These are phyloP conservation scores for Podospora fimiseda DNA, from an alignment of 495 filamentous ascomycete genomes.

Conservation along the genomic window DNA sequence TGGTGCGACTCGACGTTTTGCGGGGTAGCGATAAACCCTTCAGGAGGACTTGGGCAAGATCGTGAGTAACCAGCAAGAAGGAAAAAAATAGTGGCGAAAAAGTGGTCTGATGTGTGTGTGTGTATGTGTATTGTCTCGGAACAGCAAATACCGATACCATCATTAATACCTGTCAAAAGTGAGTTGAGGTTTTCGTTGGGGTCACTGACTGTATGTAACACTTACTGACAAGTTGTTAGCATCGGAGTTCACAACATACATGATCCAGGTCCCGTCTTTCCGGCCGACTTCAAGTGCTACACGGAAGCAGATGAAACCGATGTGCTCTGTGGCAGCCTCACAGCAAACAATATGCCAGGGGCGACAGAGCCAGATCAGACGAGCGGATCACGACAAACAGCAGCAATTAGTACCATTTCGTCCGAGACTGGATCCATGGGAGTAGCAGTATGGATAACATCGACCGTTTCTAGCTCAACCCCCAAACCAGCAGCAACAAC, in stretches of 20 bases:
- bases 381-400: background rate
- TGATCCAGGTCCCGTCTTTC: constrained; percentile 35
- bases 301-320: constrained; percentile 1
- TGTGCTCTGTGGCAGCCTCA: constrained; percentile 8
- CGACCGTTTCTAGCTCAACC: background rate
- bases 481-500: background rate
- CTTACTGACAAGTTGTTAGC: constrained; percentile 25
- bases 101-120: constrained; percentile 2
- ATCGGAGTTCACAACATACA: constrained; percentile 31
- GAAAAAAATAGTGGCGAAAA: background rate
- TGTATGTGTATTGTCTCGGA: constrained; percentile 21
- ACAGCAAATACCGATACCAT: constrained; percentile 39
- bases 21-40: constrained; percentile 31
- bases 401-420: background rate
- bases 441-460: background rate
- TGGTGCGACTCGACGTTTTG: constrained; percentile 41
- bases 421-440: background rate
- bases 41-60: constrained; percentile 29
- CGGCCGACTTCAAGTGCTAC: constrained; percentile 17
- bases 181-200: too few species aligned
- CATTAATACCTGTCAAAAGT: constrained; percentile 45
- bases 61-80: constrained; percentile 32
- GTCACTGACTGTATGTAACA: background rate
- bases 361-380: background rate
- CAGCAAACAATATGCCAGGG: background rate